Base-by-base conservation (phyloP, 2,329 filamentous ascomycete species). In the Alternaria arborescens region DNA sequence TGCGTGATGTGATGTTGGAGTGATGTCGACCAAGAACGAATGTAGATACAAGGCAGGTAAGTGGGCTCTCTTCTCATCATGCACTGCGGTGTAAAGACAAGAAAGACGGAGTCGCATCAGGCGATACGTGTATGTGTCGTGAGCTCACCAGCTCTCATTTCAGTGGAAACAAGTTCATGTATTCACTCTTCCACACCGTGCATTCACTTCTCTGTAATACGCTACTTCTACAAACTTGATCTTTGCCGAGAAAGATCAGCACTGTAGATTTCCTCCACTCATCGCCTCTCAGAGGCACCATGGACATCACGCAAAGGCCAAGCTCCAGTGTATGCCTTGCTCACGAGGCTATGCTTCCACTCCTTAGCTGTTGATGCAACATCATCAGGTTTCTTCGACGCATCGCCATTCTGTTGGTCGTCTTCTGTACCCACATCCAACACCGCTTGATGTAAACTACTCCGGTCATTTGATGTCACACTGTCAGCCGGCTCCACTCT, bases 1-100 rank as follows among this genome's bases (percentile, higher is more conserved):
- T 50, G 20, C 55, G 52, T 30, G 36, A 56, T 42, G 66, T 65
- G 64, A 65, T 62, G 57, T 14, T 42, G 44, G 51, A 55, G 58
- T 58, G 60, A 62, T 60, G 38, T 24, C 20, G 8, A 22, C 34
- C 22, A 52, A 50, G 40, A 10, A 48, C 44, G 44, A 44, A 3
- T 22, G 26, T 16, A 46, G 18, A 56, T 36, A 24, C 14, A 11
- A 14, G 16, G 26, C 22, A 46, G 26, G 52, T 56, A 40, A 51
- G 46, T 51, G 38, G 26, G 34, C 32, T 32, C 16, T 14, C 24
- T 26, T 50, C 2, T 28, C 32, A 20, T 14, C 36, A 14, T 50
- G 16, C 24, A 38, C 5, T 24, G 12, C 30, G 24, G 3, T 38
- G n/a, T 7, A 20, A 36, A 36, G 34, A 24, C 20, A 22, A 32